Percentiles rank a stretch among this genome's conserved stretches.
Conservation (phyloP, 345 rosid species). For the Ceriops zippeliana region DNA sequence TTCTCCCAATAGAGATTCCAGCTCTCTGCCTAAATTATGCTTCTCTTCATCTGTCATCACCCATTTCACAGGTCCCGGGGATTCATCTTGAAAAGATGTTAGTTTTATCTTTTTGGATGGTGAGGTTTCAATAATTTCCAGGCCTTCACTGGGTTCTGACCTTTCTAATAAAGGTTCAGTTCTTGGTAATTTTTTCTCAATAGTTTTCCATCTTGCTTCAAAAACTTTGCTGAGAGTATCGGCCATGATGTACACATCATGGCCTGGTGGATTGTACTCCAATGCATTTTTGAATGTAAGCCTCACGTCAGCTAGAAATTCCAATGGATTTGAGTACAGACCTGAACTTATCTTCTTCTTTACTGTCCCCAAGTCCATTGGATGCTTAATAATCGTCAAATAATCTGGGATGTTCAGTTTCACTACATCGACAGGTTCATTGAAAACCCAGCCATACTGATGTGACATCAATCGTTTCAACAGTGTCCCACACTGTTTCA, state of each 20-base stretch:
- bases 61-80: conserved; percentile 16
- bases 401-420: conserved; percentile 39
- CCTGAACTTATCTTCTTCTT: conserved; percentile 32
- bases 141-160: conserved; percentile 1
- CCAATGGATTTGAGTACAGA: conserved; percentile 32
- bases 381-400: conserved; percentile 38
- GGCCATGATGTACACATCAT: conserved; percentile 47
- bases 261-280: conserved; percentile 48
- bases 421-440: conserved; percentile 44
- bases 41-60: conserved; percentile 20
- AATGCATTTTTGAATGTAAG: conserved; percentile 55
- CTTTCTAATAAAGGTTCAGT: conserved; percentile 1
- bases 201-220: conserved; percentile 32
- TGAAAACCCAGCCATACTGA: conserved; percentile 49
- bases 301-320: conserved; percentile 49
- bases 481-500: conserved; percentile 28
- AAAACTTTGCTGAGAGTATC: conserved; percentile 29
- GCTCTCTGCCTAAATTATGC: conserved; percentile 13
- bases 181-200: conserved; percentile 29
- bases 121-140: conserved; percentile 11
- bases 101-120: conserved; percentile 24
- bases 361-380: conserved; percentile 61
- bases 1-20: conserved; percentile 25
- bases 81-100: conserved; percentile 14
- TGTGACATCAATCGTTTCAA: conserved; percentile 39